phyloP scores from a whole-genome alignment of 768 basidiomycete species.

The Lactarius hengduanensis region DNA sequence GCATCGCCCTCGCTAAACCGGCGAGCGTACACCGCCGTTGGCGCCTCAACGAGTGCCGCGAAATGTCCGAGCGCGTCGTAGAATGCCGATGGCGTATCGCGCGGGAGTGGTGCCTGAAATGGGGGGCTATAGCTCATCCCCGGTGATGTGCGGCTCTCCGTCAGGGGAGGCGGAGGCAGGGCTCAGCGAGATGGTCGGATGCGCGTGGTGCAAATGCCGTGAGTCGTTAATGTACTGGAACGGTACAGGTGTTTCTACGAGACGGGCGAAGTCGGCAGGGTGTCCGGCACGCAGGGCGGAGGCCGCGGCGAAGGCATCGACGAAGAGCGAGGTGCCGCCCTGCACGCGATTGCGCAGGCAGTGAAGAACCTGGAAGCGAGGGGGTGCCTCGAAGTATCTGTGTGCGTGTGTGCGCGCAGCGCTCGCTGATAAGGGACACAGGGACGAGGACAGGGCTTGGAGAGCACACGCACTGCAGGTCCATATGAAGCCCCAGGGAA shows the following conservation, averaged over 20 bases:
- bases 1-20: slow-evolving; percentile 79
- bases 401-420: background rate
- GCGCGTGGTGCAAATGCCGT: slow-evolving; percentile 71
- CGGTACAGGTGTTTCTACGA: slow-evolving; percentile 64
- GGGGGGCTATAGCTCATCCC: slow-evolving; percentile 92
- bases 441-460: background rate
- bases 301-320: slow-evolving; percentile 74
- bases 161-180: slow-evolving; percentile 6
- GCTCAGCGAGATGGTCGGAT: slow-evolving; percentile 73
- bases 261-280: slow-evolving; percentile 53
- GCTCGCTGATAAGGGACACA: background rate
- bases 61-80: slow-evolving; percentile 65
- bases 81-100: slow-evolving; percentile 53
- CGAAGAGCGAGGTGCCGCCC: slow-evolving; percentile 86
- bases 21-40: slow-evolving; percentile 54
- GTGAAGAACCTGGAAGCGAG: slow-evolving; percentile 90
- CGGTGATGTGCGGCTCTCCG: slow-evolving; percentile 41
- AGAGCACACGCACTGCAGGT: slow-evolving; percentile 67
- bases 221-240: slow-evolving; percentile 93
- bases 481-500: slow-evolving; percentile 89
- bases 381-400: slow-evolving; percentile 90
- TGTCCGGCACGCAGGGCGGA: slow-evolving; percentile 45
- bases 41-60: slow-evolving; percentile 53
- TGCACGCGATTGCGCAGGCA: slow-evolving; percentile 80
- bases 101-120: slow-evolving; percentile 80